phyloP scores from a whole-genome alignment of 371 early-diverging fungal species.

The Mortierella sp. region DNA sequence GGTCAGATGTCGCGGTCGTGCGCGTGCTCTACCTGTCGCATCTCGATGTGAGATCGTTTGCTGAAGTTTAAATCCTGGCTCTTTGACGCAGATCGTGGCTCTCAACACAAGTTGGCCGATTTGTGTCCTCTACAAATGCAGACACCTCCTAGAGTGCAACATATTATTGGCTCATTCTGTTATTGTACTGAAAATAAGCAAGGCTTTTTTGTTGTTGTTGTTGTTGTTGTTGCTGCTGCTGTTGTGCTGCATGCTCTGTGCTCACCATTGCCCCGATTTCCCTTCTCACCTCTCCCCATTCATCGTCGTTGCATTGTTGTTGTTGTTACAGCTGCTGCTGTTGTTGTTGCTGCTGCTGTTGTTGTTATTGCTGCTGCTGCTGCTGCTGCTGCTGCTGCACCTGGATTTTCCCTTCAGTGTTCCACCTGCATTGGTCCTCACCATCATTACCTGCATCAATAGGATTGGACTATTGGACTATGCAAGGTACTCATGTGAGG shows the following conservation, averaged over 20 bases:
- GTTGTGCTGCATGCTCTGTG: not conserved
- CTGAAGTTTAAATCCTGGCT: not conserved
- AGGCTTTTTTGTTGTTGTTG: not conserved
- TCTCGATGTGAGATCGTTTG: conserved; percentile 1
- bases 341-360: not conserved
- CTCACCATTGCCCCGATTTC: not conserved
- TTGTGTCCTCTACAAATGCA: not conserved
- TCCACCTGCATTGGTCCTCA: not conserved
- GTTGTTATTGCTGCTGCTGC: not conserved
- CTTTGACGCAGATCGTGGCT: not conserved
- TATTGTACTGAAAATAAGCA: not conserved
- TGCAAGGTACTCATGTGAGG: not conserved
- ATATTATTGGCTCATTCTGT: not conserved
- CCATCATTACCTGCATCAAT: not conserved
- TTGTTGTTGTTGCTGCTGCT: not conserved
- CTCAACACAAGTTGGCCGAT: not conserved
- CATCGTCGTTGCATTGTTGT: not conserved
- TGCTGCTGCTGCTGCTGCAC: not conserved
- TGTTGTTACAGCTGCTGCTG: not conserved
- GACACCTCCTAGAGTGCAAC: not conserved
- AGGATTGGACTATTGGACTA: too few relatives aligned
- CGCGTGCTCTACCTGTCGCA: not conserved
- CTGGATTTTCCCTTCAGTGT: not conserved
- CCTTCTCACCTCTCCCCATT: not conserved
- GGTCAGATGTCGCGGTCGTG: not conserved